Conservation (phyloP, 2,329 filamentous ascomycete genomes). For the Mollisiaceae sp. region DNA sequence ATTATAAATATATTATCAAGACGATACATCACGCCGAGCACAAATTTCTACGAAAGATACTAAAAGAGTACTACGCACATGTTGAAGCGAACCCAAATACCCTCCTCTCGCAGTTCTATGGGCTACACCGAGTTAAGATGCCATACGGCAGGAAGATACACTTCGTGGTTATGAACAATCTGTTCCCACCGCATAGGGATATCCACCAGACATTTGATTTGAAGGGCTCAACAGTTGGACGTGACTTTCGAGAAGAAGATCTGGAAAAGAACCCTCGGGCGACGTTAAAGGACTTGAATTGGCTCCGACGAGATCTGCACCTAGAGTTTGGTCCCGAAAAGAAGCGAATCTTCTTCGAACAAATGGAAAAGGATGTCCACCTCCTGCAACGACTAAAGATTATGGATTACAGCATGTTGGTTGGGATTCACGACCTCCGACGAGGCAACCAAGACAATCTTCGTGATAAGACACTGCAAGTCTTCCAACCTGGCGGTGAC, state of each 20-base stretch:
- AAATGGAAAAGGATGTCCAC: conserved; percentile 85
- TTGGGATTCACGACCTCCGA: conserved; percentile 90
- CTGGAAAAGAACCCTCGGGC: conserved; percentile 87
- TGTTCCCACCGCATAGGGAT: conserved; percentile 95
- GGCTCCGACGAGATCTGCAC: conserved; percentile 83
- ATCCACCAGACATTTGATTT: conserved; percentile 97
- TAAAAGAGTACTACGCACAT: conserved; percentile 93
- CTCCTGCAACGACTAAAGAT: conserved; percentile 89
- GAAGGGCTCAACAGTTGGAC: conserved; percentile 93
- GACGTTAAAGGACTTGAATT: conserved; percentile 96
- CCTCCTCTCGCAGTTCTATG: conserved; percentile 95
- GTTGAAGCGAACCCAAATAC: conserved; percentile 95
- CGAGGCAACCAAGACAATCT: conserved; percentile 96
- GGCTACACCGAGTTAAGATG: conserved; percentile 96
- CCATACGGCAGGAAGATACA: conserved; percentile 98
- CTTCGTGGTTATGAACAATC: conserved; percentile 99
- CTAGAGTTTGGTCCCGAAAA: conserved; percentile 89
- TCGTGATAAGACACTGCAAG: conserved; percentile 84
- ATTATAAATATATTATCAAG: conserved; percentile 99
- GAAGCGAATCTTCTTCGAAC: conserved; percentile 85
- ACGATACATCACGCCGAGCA: conserved; percentile 97
- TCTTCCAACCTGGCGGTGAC: conserved; percentile 89
- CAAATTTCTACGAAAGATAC: conserved; percentile 81
- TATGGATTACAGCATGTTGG: conserved; percentile 97
- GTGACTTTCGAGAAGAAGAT: conserved; percentile 89